Percentiles rank a stretch among this genome's conserved stretches.
These are phyloP conservation scores for Calophaca sinica DNA, from an alignment of 306 rosid genomes.

Conservation along the genomic window DNA sequence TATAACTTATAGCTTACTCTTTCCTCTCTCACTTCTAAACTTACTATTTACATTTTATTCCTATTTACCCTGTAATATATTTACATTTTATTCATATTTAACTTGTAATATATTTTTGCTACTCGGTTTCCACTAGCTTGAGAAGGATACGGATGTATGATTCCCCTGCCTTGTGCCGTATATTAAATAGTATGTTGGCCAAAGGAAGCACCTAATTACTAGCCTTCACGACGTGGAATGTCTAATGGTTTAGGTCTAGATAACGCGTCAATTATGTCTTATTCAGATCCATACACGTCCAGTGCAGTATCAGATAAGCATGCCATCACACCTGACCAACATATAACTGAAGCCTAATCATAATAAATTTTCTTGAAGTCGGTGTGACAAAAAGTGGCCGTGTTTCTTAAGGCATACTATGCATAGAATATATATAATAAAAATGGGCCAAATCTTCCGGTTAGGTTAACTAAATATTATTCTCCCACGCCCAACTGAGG, in stretches of 20 bases:
- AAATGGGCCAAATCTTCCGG: slow-evolving; percentile 25
- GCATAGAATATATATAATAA: neutral
- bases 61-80: too few relatives aligned
- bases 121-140: too few relatives aligned
- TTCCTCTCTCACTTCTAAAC: too few relatives aligned
- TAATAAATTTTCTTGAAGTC: slow-evolving; percentile 21
- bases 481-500: neutral
- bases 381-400: slow-evolving; percentile 33
- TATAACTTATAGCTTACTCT: too few relatives aligned
- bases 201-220: too few relatives aligned
- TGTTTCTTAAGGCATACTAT: slow-evolving; percentile 15
- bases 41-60: too few relatives aligned
- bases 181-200: too few relatives aligned
- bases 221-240: neutral
- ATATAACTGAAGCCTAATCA: neutral
- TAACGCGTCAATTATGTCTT: neutral
- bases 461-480: slow-evolving; percentile 37
- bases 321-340: neutral
- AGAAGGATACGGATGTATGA: too few relatives aligned
- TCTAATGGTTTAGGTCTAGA: neutral
- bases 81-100: too few relatives aligned
- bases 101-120: too few relatives aligned
- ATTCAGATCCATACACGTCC: neutral
- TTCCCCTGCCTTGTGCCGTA: too few relatives aligned
- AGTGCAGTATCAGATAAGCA: neutral